A percentile compares a stretch with the other conserved stretches of the same genome.
Conservation (phyloP, 2,329 filamentous ascomycete genomes). For the Aspergillus glaucus region DNA sequence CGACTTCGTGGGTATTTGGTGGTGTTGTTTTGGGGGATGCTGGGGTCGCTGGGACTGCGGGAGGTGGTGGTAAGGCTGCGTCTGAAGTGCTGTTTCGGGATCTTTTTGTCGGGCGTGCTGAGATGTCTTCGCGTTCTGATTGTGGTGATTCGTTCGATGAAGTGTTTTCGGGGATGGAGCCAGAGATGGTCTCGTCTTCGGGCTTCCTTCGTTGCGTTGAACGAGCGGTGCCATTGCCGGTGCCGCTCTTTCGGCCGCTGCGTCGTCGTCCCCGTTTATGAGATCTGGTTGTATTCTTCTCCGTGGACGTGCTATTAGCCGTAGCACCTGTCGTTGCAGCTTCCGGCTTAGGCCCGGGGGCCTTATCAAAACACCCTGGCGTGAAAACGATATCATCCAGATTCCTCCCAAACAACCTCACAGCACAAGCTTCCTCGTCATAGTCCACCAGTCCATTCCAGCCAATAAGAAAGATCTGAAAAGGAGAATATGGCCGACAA, state of each 20-base stretch:
- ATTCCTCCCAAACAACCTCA: conserved; percentile 2
- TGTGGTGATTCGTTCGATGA: neutral
- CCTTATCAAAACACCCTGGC: too few species aligned
- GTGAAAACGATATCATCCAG: too few species aligned
- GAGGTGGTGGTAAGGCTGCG: neutral
- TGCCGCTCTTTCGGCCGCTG: too few species aligned
- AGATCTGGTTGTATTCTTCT: too few species aligned
- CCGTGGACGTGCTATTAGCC: too few species aligned
- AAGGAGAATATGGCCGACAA: neutral
- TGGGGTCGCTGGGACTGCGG: neutral
- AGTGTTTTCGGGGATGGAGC: too few species aligned
- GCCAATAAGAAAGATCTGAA: conserved; percentile 4
- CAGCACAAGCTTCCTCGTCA: conserved; percentile 5
- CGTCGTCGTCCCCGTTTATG: too few species aligned
- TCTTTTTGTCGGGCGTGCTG: neutral
- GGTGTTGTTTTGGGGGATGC: neutral
- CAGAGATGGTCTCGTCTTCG: too few species aligned
- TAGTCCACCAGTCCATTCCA: conserved; percentile 8
- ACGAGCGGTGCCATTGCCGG: too few species aligned
- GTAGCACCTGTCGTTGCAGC: too few species aligned
- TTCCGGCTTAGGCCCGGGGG: too few species aligned
- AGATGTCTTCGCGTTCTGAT: neutral
- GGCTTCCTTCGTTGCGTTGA: too few species aligned
- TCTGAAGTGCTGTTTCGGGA: neutral
- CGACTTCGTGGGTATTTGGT: neutral